A percentile compares a stretch with the other conserved stretches of the same genome.
phyloP scores from a whole-genome alignment of 495 filamentous ascomycete genomes.

The Collariella sp. region DNA sequence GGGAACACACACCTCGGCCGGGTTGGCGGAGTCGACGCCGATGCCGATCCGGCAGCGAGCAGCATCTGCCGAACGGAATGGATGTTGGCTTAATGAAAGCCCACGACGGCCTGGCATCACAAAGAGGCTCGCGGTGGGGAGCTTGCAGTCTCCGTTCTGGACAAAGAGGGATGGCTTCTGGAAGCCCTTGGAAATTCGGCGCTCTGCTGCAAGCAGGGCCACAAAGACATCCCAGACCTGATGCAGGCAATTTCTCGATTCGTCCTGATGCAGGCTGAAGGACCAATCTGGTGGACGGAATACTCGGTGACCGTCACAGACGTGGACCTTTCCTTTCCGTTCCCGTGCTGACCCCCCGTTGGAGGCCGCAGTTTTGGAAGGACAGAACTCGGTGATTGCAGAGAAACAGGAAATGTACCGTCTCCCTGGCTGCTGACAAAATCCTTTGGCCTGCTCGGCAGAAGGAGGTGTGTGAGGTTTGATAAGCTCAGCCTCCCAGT shows the following conservation, averaged over 20 bases:
- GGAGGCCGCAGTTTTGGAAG: slow-evolving; percentile 4
- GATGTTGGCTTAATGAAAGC: not conserved
- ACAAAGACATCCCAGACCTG: not conserved
- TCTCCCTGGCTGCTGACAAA: not conserved
- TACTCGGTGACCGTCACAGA: not conserved
- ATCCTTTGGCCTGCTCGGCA: not conserved
- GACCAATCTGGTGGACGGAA: not conserved
- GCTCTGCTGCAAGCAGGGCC: not conserved
- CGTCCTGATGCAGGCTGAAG: slow-evolving; percentile 4
- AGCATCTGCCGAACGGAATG: not conserved
- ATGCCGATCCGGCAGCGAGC: not conserved
- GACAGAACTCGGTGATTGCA: not conserved
- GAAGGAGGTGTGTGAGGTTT: not conserved
- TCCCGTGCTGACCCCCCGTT: not conserved
- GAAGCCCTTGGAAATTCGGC: not conserved
- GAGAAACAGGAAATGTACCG: not conserved
- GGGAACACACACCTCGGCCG: slow-evolving; percentile 5
- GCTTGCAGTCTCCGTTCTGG: too few relatives aligned
- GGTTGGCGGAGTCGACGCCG: slow-evolving; percentile 14
- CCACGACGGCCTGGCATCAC: not conserved
- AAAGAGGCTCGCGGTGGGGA: too few relatives aligned
- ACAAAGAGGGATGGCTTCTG: not conserved
- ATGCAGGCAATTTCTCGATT: slow-evolving; percentile 2
- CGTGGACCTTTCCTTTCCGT: not conserved
- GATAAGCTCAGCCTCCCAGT: not conserved